phyloP scores from a whole-genome alignment of 2,329 filamentous ascomycete genomes.

The Lecanicillium sp. region DNA sequence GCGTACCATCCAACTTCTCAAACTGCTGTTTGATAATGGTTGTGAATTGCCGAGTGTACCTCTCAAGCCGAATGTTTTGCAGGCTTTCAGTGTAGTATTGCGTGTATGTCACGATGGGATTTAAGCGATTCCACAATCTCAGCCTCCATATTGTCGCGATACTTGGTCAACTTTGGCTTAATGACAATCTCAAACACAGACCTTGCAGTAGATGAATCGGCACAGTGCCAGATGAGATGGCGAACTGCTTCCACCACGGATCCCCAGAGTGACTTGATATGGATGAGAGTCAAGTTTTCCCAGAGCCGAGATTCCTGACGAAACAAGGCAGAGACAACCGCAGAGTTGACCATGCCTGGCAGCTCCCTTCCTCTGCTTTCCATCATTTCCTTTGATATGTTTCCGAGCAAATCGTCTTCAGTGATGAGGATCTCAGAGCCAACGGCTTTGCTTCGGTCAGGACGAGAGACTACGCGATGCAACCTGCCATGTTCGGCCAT shows the following conservation, averaged over 20 bases:
- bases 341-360: conserved; percentile 51
- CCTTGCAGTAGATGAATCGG: conserved; percentile 10
- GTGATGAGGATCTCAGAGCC: conserved; percentile 3
- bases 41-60: too few relatives aligned
- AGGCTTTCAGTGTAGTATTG: conserved; percentile 30
- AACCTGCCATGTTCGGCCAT: conserved; percentile 35
- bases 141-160: conserved; percentile 20
- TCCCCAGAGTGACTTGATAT: conserved; percentile 11
- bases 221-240: conserved; percentile 9
- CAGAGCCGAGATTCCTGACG: conserved; percentile 48
- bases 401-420: conserved; percentile 12
- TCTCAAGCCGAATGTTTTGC: not conserved
- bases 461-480: conserved; percentile 21
- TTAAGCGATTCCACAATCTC: conserved; percentile 37
- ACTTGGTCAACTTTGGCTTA: conserved; percentile 11
- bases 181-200: conserved; percentile 11
- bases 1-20: too few relatives aligned
- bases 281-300: conserved; percentile 31
- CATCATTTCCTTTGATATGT: conserved; percentile 15
- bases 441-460: not conserved
- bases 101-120: conserved; percentile 44
- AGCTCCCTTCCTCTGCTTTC: conserved; percentile 38
- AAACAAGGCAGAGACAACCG: conserved; percentile 52
- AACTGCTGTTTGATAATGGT: too few relatives aligned
- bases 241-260: conserved; percentile 8